Conservation (phyloP, 176 grass and related monocot genomes). For the Oryza brachyantha region DNA sequence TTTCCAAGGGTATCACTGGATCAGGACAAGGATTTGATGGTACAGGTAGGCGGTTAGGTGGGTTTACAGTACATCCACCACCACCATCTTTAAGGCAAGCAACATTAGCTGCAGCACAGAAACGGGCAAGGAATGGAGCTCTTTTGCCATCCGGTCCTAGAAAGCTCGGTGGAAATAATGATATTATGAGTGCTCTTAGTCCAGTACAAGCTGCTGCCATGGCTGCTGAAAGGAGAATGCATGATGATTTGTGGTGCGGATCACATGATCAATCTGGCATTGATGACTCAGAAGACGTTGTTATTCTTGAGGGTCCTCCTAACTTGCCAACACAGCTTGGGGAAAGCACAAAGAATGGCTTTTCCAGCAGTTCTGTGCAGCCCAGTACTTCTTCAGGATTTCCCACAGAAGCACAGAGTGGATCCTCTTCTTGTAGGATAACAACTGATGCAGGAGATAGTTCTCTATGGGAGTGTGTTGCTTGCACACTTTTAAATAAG, state of each 20-base stretch:
- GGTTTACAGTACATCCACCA: constrained; percentile 63
- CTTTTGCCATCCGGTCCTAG: constrained; percentile 79
- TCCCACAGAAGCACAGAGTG: constrained; percentile 11
- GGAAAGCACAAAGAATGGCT: neutral
- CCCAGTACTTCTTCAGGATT: constrained; percentile 16
- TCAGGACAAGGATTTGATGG: constrained; percentile 89
- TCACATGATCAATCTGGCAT: constrained; percentile 47
- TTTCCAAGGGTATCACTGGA: constrained; percentile 83
- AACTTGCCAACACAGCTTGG: constrained; percentile 22
- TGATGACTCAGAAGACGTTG: constrained; percentile 41
- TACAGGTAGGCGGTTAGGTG: constrained; percentile 66
- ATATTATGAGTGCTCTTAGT: constrained; percentile 86
- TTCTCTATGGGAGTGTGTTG: constrained; percentile 67
- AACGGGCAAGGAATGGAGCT: constrained; percentile 66
- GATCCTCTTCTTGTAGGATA: constrained; percentile 44
- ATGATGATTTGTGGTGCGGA: constrained; percentile 96
- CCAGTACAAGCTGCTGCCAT: constrained; percentile 97
- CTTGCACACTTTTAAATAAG: constrained; percentile 89
- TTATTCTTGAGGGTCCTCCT: constrained; percentile 35
- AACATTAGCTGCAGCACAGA: constrained; percentile 67
- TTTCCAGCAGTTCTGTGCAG: constrained; percentile 6
- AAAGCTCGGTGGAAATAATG: constrained; percentile 73
- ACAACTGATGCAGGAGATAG: constrained; percentile 18
- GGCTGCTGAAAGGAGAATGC: constrained; percentile 89
- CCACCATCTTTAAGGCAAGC: constrained; percentile 64